phyloP scores from a whole-genome alignment of 805 yeast species.

The Wickerhamomyces strasburgensis region DNA sequence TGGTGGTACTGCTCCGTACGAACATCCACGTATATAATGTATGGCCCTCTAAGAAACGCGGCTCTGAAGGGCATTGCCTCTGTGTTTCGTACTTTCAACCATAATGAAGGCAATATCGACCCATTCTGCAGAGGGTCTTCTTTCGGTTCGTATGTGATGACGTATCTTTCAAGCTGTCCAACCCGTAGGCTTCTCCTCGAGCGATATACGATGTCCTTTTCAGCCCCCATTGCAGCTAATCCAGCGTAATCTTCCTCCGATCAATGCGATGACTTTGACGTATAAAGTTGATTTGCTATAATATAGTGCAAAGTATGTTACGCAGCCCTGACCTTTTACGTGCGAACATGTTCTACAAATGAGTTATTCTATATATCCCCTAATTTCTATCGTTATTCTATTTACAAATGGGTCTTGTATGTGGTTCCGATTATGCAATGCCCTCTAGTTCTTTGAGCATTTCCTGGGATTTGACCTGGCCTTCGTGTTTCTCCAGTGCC shows the following conservation, averaged over 20 bases:
- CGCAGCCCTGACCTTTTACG: too few relatives aligned
- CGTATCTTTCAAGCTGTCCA: conserved; percentile 56
- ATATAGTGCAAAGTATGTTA: too few relatives aligned
- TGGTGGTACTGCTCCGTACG: conserved; percentile 50
- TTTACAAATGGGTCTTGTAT: too few relatives aligned
- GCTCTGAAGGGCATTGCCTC: conserved; percentile 63
- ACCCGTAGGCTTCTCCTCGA: conserved; percentile 33
- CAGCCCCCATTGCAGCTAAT: conserved; percentile 5
- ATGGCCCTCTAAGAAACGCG: conserved; percentile 74
- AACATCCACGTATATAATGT: conserved; percentile 67
- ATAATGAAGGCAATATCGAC: conserved; percentile 31
- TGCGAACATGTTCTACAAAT: too few relatives aligned
- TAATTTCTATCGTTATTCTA: too few relatives aligned
- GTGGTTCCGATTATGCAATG: too few relatives aligned
- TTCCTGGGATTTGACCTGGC: conserved; percentile 37
- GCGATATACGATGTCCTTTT: conserved; percentile 30
- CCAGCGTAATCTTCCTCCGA: too few relatives aligned
- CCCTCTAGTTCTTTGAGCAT: conserved; percentile 16
- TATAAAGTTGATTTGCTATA: too few relatives aligned
- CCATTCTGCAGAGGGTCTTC: conserved; percentile 32
- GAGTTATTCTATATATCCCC: too few relatives aligned
- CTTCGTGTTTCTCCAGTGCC: conserved; percentile 42
- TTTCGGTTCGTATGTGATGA: conserved; percentile 36
- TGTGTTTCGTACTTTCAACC: conserved; percentile 56
- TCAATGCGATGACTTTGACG: too few relatives aligned